Conservation (phyloP, 768 basidiomycete genomes). For the Pulveroboletus ravenelii region DNA sequence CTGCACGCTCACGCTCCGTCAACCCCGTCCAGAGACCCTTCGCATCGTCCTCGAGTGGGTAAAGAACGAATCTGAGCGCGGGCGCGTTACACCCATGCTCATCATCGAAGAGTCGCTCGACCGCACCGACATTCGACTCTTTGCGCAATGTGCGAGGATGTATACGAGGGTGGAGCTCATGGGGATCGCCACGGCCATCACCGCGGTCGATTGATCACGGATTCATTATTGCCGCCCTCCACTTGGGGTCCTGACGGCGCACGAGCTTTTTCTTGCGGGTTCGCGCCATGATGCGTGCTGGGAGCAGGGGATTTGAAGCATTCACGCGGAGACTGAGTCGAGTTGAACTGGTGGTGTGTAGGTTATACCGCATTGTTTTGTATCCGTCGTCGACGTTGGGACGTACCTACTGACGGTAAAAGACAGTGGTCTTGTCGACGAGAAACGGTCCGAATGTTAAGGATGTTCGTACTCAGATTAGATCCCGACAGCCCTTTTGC, state of each 20-base stretch:
- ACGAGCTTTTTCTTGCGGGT: not conserved
- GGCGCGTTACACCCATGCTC: constrained; percentile 10
- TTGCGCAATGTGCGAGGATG: constrained; percentile 8
- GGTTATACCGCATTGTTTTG: not conserved
- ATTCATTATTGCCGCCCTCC: not conserved
- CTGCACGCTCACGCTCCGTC: constrained; percentile 18
- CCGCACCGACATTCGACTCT: constrained; percentile 13
- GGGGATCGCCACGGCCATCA: not conserved
- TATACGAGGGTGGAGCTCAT: constrained; percentile 18
- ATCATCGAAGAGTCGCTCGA: constrained; percentile 18
- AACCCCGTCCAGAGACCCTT: constrained; percentile 21
- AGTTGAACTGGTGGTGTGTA: not conserved
- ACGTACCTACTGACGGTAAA: too few species aligned
- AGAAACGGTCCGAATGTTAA: too few species aligned
- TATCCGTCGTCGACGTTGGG: not conserved
- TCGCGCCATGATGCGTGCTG: not conserved
- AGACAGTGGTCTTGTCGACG: too few species aligned
- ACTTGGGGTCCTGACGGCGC: not conserved
- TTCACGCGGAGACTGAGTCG: not conserved
- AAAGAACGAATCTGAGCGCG: constrained; percentile 7
- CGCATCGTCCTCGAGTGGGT: constrained; percentile 21
- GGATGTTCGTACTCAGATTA: too few species aligned
- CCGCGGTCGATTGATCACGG: constrained; percentile 1
- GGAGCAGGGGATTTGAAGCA: not conserved
- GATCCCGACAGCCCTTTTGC: too few species aligned